Percentiles rank a stretch among this genome's conserved stretches.
These are phyloP conservation scores for Citrus reticulata DNA, from an alignment of 345 rosid species.

Conservation along the genomic window DNA sequence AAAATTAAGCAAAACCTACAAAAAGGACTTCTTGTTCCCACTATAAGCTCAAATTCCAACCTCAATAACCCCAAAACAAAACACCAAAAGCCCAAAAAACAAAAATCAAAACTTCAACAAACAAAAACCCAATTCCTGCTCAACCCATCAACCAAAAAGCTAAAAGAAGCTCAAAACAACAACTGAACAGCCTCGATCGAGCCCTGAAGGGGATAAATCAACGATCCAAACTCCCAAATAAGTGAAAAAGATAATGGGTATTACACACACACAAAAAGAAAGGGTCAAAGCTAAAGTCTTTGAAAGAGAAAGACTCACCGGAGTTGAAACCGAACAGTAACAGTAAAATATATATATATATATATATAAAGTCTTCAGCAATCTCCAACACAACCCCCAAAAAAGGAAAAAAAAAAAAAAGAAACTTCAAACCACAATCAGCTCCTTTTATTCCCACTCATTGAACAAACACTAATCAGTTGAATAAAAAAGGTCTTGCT, in stretches of 20 bases:
- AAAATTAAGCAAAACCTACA: slow-evolving; percentile 7
- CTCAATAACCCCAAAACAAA: neutral
- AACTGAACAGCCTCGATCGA: slow-evolving; percentile 40
- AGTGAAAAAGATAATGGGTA: slow-evolving; percentile 17
- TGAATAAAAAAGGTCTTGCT: neutral
- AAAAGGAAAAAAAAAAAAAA: neutral
- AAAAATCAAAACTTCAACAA: slow-evolving; percentile 7
- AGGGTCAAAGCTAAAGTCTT: slow-evolving; percentile 19
- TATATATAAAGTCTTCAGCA: neutral
- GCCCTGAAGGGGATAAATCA: slow-evolving; percentile 30
- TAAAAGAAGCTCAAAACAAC: neutral
- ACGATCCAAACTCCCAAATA: slow-evolving; percentile 13
- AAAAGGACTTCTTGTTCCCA: neutral
- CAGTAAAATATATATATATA: neutral
- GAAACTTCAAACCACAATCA: slow-evolving; percentile 7
- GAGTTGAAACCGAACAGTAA: slow-evolving; percentile 20
- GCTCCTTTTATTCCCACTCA: slow-evolving; percentile 5
- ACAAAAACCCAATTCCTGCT: slow-evolving; percentile 9
- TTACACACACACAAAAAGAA: slow-evolving; percentile 6
- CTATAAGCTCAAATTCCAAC: slow-evolving; percentile 21
- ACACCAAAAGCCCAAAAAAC: slow-evolving; percentile 10
- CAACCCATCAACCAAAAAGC: slow-evolving; percentile 10
- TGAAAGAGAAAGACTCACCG: slow-evolving; percentile 27
- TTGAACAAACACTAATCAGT: neutral
- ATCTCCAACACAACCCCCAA: slow-evolving; percentile 12